Evolutionary conservation across 768 basidiomycete species (phyloP), one percentile per base, ranked within the genome.

Genomic region (Boletus fagicola): DNA sequence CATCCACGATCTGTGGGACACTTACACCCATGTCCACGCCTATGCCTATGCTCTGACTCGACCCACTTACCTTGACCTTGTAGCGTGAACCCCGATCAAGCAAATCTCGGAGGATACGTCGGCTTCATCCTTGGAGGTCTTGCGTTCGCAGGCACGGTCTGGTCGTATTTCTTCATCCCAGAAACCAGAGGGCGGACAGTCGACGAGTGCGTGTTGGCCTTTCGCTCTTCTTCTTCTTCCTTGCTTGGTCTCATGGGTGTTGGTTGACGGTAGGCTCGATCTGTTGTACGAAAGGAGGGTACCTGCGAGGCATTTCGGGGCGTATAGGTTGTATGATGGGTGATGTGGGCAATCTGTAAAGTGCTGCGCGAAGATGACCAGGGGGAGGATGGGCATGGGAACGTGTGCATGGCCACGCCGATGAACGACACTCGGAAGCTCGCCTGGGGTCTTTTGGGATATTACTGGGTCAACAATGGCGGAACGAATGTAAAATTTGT

Each of bases 251-350:
- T 28, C 49, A 51, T 20, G n/a, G 47, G 26, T 20, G 18, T 5
- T 28, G 40, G 15, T 16, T 38, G 36, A 44, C 12, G 40, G 3
- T 33, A 69, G 67, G 18, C 65, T 74, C 47, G 73, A 74, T 52
- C 35, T 69, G 20, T 58, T 74, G 56, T 74, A 67, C 49, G 72
- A 74, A 49, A 63, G 56, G 44, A 61, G 60, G 51, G 65, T 74
- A 11, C 51, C 68, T 15, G 70, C 72, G 38, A 67, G 69, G 49
- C 53, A 56, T 35, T 75, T 74, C 46, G 61, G 42, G 30, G 31
- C 45, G 16, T 50, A 66, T 11, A n/a, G 10, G 28, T n/a, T 71
- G 54, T 59, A 68, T 30, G 57, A 60, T 8, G 24, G 1, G 6
- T n/a, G 57, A 54, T 4, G 22, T 0, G 22, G 48, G 53, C 6